A percentile compares a stretch with the other conserved stretches of the same genome.
Evolutionary conservation across 2,329 filamentous ascomycete species (phyloP).

Genomic region (Cytospora paraplurivora): DNA sequence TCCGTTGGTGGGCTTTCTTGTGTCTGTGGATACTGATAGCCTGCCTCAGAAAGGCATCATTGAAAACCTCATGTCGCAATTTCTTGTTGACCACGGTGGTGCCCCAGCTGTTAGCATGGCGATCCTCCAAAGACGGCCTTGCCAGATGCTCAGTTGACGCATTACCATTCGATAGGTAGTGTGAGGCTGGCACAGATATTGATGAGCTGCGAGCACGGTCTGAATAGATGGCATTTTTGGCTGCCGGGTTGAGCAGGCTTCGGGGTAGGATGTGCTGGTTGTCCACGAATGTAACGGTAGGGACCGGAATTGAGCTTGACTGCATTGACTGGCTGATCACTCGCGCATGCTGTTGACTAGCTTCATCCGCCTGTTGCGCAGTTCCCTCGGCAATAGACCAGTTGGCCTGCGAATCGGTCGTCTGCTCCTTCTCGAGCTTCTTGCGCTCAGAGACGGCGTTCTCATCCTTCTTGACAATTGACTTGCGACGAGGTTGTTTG

Average conservation of each 20-base stretch:
- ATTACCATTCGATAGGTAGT: slow-evolving; percentile 28
- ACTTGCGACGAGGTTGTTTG: slow-evolving; percentile 72
- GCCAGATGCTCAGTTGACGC: slow-evolving; percentile 25
- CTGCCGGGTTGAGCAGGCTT: slow-evolving; percentile 70
- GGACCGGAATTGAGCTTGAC: slow-evolving; percentile 65
- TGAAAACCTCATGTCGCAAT: slow-evolving; percentile 86
- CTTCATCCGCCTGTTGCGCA: slow-evolving; percentile 28
- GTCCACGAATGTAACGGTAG: slow-evolving; percentile 90
- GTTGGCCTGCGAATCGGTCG: slow-evolving; percentile 29
- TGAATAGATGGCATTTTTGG: slow-evolving; percentile 29
- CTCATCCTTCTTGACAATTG: slow-evolving; percentile 55
- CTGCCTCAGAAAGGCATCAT: slow-evolving; percentile 86
- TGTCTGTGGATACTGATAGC: slow-evolving; percentile 80
- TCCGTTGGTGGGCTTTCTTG: slow-evolving; percentile 68
- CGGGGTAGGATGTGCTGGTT: slow-evolving; percentile 92
- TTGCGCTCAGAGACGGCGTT: slow-evolving; percentile 40
- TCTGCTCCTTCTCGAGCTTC: slow-evolving; percentile 37
- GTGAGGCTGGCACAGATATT: slow-evolving; percentile 35
- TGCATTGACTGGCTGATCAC: slow-evolving; percentile 76
- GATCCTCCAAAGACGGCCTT: slow-evolving; percentile 53
- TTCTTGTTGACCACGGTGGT: slow-evolving; percentile 89
- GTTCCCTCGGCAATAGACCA: slow-evolving; percentile 29
- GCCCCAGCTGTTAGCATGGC: slow-evolving; percentile 74
- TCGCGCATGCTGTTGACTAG: slow-evolving; percentile 40
- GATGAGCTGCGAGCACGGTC: slow-evolving; percentile 44